A percentile compares a stretch with the other conserved stretches of the same genome.
phyloP scores from a whole-genome alignment of 352 stramenopile species.

The Blastocystis sp. region DNA sequence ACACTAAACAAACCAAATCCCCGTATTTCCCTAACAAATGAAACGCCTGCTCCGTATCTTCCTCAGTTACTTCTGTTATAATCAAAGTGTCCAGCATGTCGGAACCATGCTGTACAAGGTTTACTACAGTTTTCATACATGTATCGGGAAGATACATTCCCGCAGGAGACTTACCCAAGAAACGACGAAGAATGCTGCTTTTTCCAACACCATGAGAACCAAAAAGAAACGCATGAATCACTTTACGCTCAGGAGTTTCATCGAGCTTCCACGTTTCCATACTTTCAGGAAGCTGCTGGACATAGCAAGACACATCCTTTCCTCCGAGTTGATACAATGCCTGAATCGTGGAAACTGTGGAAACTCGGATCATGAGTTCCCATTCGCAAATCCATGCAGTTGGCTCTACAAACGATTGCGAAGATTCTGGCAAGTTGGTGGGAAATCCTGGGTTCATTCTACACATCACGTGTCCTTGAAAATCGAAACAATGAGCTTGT shows the following conservation, averaged over 20 bases:
- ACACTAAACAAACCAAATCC: conserved; percentile 18
- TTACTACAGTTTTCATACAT: neutral
- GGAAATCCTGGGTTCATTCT: neutral
- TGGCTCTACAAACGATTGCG: neutral
- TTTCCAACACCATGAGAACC: neutral
- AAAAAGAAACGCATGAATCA: conserved; percentile 17
- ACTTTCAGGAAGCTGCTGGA: neutral
- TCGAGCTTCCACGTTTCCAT: neutral
- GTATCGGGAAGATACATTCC: neutral
- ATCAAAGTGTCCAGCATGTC: neutral
- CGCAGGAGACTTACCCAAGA: neutral
- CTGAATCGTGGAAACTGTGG: neutral
- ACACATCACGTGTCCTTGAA: neutral
- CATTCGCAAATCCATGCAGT: conserved; percentile 8
- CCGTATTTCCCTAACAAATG: neutral
- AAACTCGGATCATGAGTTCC: neutral
- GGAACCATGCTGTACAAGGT: neutral
- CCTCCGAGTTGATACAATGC: neutral
- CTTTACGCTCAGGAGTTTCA: neutral
- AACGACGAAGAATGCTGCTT: neutral
- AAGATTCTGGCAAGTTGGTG: neutral
- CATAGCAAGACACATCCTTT: neutral
- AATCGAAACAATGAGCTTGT: neutral
- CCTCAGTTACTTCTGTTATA: conserved; percentile 12
- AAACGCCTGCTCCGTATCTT: neutral